Base-by-base conservation (phyloP, 148 eudicot species). In the Oxyria digyna region DNA sequence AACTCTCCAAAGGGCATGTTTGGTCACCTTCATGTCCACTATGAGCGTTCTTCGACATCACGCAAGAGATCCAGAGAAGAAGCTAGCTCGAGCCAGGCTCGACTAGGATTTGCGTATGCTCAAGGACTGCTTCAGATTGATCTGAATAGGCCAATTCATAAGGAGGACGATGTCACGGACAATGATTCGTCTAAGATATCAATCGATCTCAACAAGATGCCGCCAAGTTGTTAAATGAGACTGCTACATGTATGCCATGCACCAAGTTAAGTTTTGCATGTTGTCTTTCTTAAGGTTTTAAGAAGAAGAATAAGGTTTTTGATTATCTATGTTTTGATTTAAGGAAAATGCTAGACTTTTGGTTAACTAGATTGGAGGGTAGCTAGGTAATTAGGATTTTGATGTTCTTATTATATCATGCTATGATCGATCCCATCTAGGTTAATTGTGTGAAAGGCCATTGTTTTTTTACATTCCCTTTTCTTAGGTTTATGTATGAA, bases 21-120 rank as follows among this genome's bases (percentile, higher is more conserved):
- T 37, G 69, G 69, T 2, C 69, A 66, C n/a, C 46, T 66, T 20
- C 69, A 66, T 10, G 69, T 66, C 14, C 69, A 66, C 65, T 40
- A 66, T 2, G 46, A 18, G 43, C 37, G 38, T 20, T 6, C 65
- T 29, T 38, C n/a, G 20, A 2, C 62, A n/a, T n/a, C n/a, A n/a
- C n/a, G n/a, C 12, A 59, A 3, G 38, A 29, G 8, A 29, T 37
- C 18, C 0, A 59, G 31, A 14, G 65, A 38, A 1, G 65, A 59
- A 13, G 14, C 8, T 3, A 50, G 57, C 21, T 50, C 57, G 57
- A 50, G 11, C 6, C 57, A 50, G 8, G 27, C 26, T 20, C 27
- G 1, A 8, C 26, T 12, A 21, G 18, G 6, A n/a, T 0, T 14
- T n/a, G 18, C 3, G 49, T 20, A 3, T 14, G 27, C 7, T 20